These are phyloP conservation scores for Stereum hirsutum DNA, from an alignment of 1,284 basidiomycete genomes.

Conservation along the genomic window DNA sequence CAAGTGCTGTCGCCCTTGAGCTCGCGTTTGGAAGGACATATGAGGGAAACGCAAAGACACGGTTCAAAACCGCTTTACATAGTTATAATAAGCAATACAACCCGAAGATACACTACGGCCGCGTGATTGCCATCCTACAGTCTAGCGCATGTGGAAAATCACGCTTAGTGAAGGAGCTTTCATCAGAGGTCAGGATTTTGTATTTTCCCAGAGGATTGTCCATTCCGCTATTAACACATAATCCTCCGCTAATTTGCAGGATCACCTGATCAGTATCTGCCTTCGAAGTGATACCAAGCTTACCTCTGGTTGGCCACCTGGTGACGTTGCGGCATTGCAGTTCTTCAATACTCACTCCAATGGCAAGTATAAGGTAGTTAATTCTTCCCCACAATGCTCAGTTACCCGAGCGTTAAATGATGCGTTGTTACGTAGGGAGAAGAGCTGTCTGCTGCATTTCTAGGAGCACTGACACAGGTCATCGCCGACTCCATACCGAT, in stretches of 20 bases:
- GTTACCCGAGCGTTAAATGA: too few species aligned
- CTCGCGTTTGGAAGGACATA: too few species aligned
- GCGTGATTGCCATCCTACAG: background rate
- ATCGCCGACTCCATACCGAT: background rate
- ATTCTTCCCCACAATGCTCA: background rate
- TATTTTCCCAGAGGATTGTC: background rate
- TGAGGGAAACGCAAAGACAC: too few species aligned
- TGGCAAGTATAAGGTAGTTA: background rate
- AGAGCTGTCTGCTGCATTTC: background rate
- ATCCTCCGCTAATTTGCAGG: too few species aligned
- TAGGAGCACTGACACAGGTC: background rate
- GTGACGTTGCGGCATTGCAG: background rate
- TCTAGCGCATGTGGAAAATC: background rate
- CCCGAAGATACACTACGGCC: background rate
- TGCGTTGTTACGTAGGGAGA: background rate
- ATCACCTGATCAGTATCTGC: background rate
- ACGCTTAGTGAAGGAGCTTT: background rate
- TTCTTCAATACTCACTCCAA: background rate
- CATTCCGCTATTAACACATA: too few species aligned
- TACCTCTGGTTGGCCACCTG: background rate
- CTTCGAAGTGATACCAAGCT: background rate
- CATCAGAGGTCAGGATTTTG: background rate
- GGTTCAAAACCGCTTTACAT: too few species aligned
- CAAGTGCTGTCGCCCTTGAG: too few species aligned
- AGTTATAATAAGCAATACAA: too few species aligned